Evolutionary conservation across 352 stramenopile genomes (phyloP).

Genomic region (Pythium myriotylum): DNA sequence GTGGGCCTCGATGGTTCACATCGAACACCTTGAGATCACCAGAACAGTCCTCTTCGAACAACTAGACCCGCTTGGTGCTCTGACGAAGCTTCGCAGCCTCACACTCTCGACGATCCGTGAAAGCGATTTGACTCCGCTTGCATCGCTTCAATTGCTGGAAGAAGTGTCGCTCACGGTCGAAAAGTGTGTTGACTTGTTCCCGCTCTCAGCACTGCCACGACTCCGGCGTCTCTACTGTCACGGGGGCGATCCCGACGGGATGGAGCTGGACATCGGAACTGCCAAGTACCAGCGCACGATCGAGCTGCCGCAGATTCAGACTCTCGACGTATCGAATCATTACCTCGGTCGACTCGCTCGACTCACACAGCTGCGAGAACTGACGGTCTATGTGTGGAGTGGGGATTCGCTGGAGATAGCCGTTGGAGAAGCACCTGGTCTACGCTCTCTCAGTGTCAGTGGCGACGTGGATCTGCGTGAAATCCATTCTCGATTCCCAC

Average conservation of each 20-base stretch:
- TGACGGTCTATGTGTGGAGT: conserved; percentile 23
- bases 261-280: background rate
- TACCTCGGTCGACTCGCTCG: background rate
- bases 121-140: conserved; percentile 1
- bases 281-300: background rate
- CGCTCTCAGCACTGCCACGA: conserved; percentile 3
- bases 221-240: conserved; percentile 12
- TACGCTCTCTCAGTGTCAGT: conserved; percentile 2
- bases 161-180: conserved; percentile 7
- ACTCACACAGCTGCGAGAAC: conserved; percentile 1
- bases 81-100: conserved; percentile 2
- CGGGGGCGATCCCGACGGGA: conserved; percentile 15
- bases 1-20: background rate
- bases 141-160: background rate
- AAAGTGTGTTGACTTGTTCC: conserved; percentile 11
- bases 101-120: background rate
- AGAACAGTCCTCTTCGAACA: background rate
- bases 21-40: background rate
- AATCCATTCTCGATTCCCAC: conserved; percentile 13
- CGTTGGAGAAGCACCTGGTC: background rate
- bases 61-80: background rate
- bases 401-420: conserved; percentile 16
- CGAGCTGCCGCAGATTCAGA: background rate
- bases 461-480: conserved; percentile 8
- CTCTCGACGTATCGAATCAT: conserved; percentile 19